Conservation (phyloP, 2,329 filamentous ascomycete species). For the Thelonectria blattea region DNA sequence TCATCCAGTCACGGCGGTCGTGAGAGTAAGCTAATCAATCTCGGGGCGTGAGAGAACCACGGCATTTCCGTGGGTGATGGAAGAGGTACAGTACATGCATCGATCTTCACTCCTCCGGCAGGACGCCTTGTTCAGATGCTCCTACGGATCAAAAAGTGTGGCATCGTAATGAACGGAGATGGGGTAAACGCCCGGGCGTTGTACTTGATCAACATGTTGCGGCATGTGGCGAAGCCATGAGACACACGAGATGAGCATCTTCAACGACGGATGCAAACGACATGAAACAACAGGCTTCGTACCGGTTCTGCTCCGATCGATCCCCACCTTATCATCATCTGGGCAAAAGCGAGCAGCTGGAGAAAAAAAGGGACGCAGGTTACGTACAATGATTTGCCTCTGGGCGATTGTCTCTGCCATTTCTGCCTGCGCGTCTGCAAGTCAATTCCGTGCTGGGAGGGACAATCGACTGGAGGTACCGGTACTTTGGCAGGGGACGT, state of each 20-base stretch:
- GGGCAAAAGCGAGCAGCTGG: constrained; percentile 4
- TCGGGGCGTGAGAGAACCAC: neutral
- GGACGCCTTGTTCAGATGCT: neutral
- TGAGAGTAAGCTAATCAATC: constrained; percentile 2
- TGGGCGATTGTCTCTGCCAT: neutral
- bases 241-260: constrained; percentile 12
- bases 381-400: constrained; percentile 16
- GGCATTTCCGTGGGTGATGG: constrained; percentile 6
- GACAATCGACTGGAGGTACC: constrained; percentile 33
- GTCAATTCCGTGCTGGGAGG: constrained; percentile 27
- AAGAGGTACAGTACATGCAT: neutral
- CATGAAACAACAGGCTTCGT: neutral
- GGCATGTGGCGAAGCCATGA: constrained; percentile 6
- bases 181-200: constrained; percentile 1
- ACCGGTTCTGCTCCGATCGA: constrained; percentile 5
- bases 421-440: constrained; percentile 26
- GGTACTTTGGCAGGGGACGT: constrained; percentile 37
- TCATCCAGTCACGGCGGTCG: constrained; percentile 11
- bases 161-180: constrained; percentile 10
- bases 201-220: neutral
- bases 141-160: neutral
- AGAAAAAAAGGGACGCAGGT: neutral
- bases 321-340: constrained; percentile 6
- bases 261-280: constrained; percentile 1
- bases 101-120: neutral